Percentiles rank a stretch among this genome's conserved stretches.
These are phyloP conservation scores for Golovinomyces cichoracearum DNA, from an alignment of 2,329 filamentous ascomycete species.

Conservation along the genomic window DNA sequence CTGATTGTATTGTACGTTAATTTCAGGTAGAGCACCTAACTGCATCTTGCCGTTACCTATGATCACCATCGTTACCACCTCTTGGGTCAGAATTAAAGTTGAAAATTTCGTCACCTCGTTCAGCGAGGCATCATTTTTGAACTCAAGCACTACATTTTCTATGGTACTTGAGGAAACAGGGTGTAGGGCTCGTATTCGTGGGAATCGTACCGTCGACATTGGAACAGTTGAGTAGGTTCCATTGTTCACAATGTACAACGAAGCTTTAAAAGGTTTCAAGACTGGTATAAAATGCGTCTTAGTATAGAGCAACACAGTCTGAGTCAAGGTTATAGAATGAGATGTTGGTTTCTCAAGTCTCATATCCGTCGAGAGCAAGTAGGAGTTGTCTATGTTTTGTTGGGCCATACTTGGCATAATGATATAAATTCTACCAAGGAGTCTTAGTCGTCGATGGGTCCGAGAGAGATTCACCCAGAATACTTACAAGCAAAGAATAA, in stretches of 20 bases:
- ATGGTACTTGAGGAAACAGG: constrained; percentile 18
- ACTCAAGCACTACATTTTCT: constrained; percentile 17
- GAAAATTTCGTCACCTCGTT: constrained; percentile 25
- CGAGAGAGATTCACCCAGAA: not conserved
- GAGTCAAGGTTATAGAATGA: constrained; percentile 22
- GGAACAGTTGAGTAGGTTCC: constrained; percentile 12
- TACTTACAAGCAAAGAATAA: constrained; percentile 30
- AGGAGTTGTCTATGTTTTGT: constrained; percentile 24
- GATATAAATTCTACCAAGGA: not conserved
- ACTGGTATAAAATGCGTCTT: constrained; percentile 26
- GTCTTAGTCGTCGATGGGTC: not conserved
- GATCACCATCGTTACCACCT: constrained; percentile 24
- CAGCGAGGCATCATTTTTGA: constrained; percentile 19
- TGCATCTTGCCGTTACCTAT: constrained; percentile 26
- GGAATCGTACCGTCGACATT: constrained; percentile 12
- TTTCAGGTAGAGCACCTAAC: constrained; percentile 23
- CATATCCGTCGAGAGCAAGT: constrained; percentile 24
- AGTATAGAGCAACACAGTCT: constrained; percentile 22
- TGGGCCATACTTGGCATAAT: constrained; percentile 24
- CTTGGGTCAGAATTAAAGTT: constrained; percentile 21
- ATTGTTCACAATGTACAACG: constrained; percentile 20
- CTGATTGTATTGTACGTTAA: constrained; percentile 28
- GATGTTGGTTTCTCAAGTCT: constrained; percentile 24
- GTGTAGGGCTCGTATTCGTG: constrained; percentile 12
- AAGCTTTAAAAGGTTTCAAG: constrained; percentile 27